Conservation (phyloP, 495 filamentous ascomycete genomes). For the Neurospora pannonica region DNA sequence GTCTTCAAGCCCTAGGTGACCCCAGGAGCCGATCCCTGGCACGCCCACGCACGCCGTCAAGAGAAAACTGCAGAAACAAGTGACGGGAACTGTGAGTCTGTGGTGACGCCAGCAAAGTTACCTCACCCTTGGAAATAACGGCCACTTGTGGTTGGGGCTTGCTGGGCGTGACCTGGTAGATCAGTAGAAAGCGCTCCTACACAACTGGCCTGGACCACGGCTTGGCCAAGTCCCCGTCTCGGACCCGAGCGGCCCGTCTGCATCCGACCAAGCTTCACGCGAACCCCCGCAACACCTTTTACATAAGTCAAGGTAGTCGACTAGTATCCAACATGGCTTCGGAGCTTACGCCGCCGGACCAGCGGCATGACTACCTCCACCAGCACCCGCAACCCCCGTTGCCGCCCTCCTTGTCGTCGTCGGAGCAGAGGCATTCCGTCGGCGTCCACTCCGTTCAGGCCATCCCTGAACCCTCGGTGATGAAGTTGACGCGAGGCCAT, state of each 20-base stretch:
- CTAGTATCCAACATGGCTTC: conserved; percentile 15
- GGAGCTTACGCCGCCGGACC: conserved; percentile 19
- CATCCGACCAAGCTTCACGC: conserved; percentile 2
- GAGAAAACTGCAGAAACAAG: not conserved
- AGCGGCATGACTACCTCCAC: conserved; percentile 6
- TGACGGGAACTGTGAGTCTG: not conserved
- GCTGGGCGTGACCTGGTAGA: not conserved
- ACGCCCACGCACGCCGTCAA: not conserved
- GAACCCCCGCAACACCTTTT: not conserved
- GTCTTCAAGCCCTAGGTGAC: not conserved
- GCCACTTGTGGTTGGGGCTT: not conserved
- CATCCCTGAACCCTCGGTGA: conserved; percentile 25
- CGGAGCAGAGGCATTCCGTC: conserved; percentile 14
- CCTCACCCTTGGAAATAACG: not conserved
- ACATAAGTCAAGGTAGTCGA: not conserved
- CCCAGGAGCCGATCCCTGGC: not conserved
- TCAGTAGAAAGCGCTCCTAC: not conserved
- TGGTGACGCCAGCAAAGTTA: not conserved
- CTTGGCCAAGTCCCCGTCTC: conserved; percentile 1
- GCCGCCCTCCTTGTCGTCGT: conserved; percentile 21
- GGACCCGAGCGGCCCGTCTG: conserved; percentile 15
- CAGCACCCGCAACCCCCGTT: not conserved
- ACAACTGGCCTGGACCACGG: not conserved
- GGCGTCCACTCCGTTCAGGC: not conserved
- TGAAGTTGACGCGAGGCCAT: conserved; percentile 45